A percentile compares a stretch with the other conserved stretches of the same genome.
Conservation (phyloP, 177 flowering plant species). For the Tripterygium wilfordii region DNA sequence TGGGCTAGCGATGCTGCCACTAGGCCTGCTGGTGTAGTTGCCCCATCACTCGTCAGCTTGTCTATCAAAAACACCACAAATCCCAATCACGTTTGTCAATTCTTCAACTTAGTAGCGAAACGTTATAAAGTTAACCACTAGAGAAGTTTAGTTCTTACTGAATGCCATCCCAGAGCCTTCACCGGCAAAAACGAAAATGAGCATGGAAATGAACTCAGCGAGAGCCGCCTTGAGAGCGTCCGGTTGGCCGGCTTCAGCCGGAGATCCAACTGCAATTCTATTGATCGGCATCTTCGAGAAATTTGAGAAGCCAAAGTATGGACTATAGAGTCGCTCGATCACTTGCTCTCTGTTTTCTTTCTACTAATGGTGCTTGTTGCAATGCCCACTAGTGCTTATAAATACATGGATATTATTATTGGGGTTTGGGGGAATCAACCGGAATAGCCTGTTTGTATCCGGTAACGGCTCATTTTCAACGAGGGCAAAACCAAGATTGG, state of each 20-base stretch:
- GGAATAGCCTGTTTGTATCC: slow-evolving; percentile 19
- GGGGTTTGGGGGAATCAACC: too few relatives aligned
- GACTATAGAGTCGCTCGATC: too few relatives aligned
- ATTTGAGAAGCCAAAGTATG: too few relatives aligned
- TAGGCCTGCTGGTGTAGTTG: slow-evolving; percentile 56
- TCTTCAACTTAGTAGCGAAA: too few relatives aligned
- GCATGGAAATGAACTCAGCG: slow-evolving; percentile 57
- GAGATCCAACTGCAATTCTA: slow-evolving; percentile 41
- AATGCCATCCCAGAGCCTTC: slow-evolving; percentile 73
- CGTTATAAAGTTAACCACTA: not conserved
- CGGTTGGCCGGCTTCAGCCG: slow-evolving; percentile 35
- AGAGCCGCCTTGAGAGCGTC: slow-evolving; percentile 56
- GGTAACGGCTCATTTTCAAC: slow-evolving; percentile 5
- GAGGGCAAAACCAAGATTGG: not conserved
- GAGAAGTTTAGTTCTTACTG: slow-evolving; percentile 42
- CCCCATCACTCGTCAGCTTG: slow-evolving; percentile 41
- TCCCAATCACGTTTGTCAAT: too few relatives aligned
- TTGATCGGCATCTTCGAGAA: slow-evolving; percentile 48
- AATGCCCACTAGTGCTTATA: too few relatives aligned
- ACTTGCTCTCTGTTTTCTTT: too few relatives aligned
- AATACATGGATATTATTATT: too few relatives aligned
- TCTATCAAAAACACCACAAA: slow-evolving; percentile 13
- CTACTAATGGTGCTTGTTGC: too few relatives aligned
- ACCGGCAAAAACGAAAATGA: slow-evolving; percentile 71
- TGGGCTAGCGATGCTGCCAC: slow-evolving; percentile 55